These are phyloP conservation scores for Backusella circina DNA, from an alignment of 192 early-diverging fungal species.

Conservation along the genomic window DNA sequence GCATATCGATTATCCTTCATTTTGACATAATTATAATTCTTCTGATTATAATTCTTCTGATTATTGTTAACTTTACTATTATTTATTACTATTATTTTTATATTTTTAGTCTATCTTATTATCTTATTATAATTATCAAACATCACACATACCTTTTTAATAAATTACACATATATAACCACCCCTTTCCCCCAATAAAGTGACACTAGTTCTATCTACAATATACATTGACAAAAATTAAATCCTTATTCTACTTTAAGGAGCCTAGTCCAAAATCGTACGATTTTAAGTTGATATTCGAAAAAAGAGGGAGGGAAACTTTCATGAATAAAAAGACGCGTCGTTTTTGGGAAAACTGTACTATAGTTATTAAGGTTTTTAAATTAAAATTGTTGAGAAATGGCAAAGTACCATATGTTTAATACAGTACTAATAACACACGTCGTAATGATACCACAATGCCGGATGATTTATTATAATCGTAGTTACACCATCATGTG, in stretches of 20 bases:
- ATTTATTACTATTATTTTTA: not conserved
- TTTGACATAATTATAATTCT: not conserved
- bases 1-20: constrained; percentile 4
- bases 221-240: not conserved
- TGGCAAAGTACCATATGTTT: not conserved
- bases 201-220: not conserved
- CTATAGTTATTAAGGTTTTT: not conserved
- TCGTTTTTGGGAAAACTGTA: not conserved
- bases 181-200: not conserved
- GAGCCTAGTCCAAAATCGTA: not conserved
- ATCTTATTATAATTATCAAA: not conserved
- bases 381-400: not conserved
- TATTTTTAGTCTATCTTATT: not conserved
- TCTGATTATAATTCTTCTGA: not conserved
- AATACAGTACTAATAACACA: not conserved
- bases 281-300: not conserved
- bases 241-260: not conserved
- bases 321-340: not conserved
- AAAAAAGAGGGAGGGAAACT: not conserved
- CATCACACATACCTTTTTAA: not conserved
- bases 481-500: not conserved
- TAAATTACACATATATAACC: not conserved
- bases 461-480: not conserved
- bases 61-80: not conserved
- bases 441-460: not conserved